Base-by-base conservation (phyloP, 768 basidiomycete genomes). In the Hericium alpestre region DNA sequence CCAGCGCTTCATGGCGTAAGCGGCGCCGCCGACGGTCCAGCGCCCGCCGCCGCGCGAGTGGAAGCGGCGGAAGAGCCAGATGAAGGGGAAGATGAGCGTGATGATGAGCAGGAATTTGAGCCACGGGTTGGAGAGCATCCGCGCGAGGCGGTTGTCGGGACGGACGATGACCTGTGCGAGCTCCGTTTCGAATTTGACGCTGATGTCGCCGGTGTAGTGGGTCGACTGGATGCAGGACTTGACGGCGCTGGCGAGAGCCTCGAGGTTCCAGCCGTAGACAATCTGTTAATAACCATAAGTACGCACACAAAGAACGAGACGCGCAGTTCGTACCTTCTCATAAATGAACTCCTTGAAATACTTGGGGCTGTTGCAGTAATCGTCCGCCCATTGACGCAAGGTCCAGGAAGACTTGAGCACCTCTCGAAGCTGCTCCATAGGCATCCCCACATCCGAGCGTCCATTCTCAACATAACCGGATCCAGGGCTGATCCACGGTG, bases 11-110 rank as follows among this genome's bases (percentile, higher is more conserved):
- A 90, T 70, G n/a, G 85, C 76, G 64, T 87, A 90, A 11, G 84
- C 87, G 13, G 82, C 82, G 18, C 89, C 89, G 54, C 83, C 84
- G 7, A 90, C 82, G 61, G 78, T 73, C 90, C 90, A 92, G 11
- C 73, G 70, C 0, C 86, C 90, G 6, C 90, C 90, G 9, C 88
- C 87, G 0, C 70, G 72, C 5, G 73, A 65, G 62, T 84, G 76
- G 69, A 87, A 86, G 4, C 83, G 80, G 66, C 82, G 82, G 69
- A 81, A 90, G 3, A 92, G 69, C 89, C 88, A 92, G 59, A 92
- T 76, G 67, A 90, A 82, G 0, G 89, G 90, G 65, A 81, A 92
- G 57, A 93, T 75, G 58, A 90, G 68, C 12, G 83, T 74, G 56
- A 91, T 72, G 63, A 84, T 81, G 20, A 83, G 75, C 12, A 92